Percentiles rank a stretch among this genome's conserved stretches.
phyloP scores from a whole-genome alignment of 192 early-diverging fungal species.

The Mortierella antarctica region DNA sequence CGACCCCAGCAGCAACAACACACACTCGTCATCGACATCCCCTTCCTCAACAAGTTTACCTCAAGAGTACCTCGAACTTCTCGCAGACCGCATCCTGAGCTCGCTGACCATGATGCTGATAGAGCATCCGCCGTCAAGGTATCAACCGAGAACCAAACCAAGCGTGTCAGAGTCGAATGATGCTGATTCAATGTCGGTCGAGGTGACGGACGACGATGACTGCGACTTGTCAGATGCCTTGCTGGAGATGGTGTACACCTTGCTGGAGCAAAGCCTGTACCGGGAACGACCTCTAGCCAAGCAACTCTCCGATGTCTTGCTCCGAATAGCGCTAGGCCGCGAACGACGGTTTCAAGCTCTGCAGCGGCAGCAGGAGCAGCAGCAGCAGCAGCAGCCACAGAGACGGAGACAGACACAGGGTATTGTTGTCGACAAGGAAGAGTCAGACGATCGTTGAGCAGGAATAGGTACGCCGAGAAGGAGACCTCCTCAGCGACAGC shows the following conservation, averaged over 20 bases:
- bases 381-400: too few relatives aligned
- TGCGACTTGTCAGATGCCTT: constrained; percentile 7
- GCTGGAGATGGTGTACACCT: constrained; percentile 2
- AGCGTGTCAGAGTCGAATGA: neutral
- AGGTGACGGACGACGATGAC: neutral
- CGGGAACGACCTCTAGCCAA: neutral
- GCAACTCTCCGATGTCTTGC: neutral
- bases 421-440: too few relatives aligned
- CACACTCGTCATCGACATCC: too few relatives aligned
- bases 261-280: constrained; percentile 3
- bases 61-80: neutral
- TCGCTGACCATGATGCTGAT: constrained; percentile 6
- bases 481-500: too few relatives aligned
- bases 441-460: too few relatives aligned
- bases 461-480: too few relatives aligned
- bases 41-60: neutral
- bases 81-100: neutral
- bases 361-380: neutral
- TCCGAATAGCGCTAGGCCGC: neutral
- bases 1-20: too few relatives aligned
- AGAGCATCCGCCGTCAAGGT: neutral
- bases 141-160: neutral
- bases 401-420: too few relatives aligned
- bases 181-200: neutral
- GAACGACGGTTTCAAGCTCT: neutral